phyloP scores from a whole-genome alignment of 1,139 yeast species.

The Chernovozyma aurita region DNA sequence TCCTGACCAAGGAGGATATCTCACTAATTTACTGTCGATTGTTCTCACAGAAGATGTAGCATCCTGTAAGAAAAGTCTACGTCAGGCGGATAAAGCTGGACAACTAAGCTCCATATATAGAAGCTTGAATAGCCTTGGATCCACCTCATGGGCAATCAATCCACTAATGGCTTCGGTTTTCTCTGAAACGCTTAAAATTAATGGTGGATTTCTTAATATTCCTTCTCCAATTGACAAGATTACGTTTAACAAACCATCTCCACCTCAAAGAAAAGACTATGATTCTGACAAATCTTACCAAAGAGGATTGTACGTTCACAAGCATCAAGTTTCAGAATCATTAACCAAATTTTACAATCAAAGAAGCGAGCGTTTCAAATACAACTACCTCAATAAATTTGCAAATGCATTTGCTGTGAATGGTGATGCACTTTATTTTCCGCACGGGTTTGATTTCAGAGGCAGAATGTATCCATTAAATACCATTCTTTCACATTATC shows the following conservation, averaged over 20 bases:
- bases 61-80: conserved; percentile 18
- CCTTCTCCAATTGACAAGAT: conserved; percentile 17
- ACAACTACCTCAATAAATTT: conserved; percentile 17
- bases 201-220: conserved; percentile 26
- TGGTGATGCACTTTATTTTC: conserved; percentile 38
- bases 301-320: background rate
- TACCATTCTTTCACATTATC: conserved; percentile 33
- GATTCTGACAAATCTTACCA: background rate
- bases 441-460: conserved; percentile 39
- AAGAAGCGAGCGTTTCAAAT: conserved; percentile 18
- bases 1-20: conserved; percentile 34
- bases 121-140: conserved; percentile 28
- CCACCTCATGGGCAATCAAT: conserved; percentile 36
- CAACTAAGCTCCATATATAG: conserved; percentile 29
- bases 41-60: conserved; percentile 18
- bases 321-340: background rate
- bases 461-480: conserved; percentile 41
- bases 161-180: conserved; percentile 20
- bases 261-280: background rate
- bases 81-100: conserved; percentile 27
- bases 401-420: conserved; percentile 25
- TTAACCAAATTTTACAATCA: conserved; percentile 14
- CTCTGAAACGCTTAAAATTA: conserved; percentile 15
- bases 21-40: conserved; percentile 22
- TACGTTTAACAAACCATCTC: background rate